Evolutionary conservation across 495 filamentous ascomycete species (phyloP).

Genomic region (Cudoniella acicularis): DNA sequence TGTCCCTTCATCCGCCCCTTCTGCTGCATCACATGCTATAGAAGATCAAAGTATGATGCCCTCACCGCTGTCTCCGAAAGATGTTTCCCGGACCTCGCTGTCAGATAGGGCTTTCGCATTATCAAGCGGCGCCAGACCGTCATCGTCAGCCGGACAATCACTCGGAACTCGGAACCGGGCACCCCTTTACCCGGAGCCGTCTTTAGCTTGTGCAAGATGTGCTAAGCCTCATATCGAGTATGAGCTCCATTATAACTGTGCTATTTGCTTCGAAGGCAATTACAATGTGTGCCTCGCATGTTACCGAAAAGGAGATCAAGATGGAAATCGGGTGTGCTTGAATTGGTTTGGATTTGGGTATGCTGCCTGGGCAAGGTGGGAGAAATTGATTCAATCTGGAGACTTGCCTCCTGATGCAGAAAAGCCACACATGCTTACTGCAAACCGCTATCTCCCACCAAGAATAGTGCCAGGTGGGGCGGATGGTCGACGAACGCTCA

Average conservation of each 20-base stretch:
- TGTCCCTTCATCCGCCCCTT: constrained; percentile 8
- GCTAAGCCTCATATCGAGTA: constrained; percentile 67
- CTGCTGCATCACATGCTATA: constrained; percentile 1
- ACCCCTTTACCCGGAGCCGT: constrained; percentile 61
- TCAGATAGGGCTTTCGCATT: constrained; percentile 23
- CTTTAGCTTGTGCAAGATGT: constrained; percentile 68
- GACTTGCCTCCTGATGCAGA: constrained; percentile 23
- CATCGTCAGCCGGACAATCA: constrained; percentile 21
- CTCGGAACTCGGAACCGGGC: constrained; percentile 29
- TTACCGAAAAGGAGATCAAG: constrained; percentile 55
- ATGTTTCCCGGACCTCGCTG: constrained; percentile 4
- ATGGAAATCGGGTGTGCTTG: constrained; percentile 54
- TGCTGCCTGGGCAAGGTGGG: constrained; percentile 58
- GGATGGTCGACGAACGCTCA: constrained; percentile 48
- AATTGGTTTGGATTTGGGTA: constrained; percentile 76
- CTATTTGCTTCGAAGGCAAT: constrained; percentile 59
- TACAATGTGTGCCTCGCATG: constrained; percentile 78
- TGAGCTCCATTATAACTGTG: constrained; percentile 75
- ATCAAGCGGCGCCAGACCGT: constrained; percentile 22
- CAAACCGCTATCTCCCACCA: constrained; percentile 64
- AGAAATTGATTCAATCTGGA: constrained; percentile 26
- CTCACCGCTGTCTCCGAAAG: constrained; percentile 21
- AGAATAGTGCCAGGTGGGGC: constrained; percentile 39
- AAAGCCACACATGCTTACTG: constrained; percentile 61
- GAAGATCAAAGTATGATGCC: constrained; percentile 19